Conservation (phyloP, 331 rosid species). For the Pyrus hybrid region DNA sequence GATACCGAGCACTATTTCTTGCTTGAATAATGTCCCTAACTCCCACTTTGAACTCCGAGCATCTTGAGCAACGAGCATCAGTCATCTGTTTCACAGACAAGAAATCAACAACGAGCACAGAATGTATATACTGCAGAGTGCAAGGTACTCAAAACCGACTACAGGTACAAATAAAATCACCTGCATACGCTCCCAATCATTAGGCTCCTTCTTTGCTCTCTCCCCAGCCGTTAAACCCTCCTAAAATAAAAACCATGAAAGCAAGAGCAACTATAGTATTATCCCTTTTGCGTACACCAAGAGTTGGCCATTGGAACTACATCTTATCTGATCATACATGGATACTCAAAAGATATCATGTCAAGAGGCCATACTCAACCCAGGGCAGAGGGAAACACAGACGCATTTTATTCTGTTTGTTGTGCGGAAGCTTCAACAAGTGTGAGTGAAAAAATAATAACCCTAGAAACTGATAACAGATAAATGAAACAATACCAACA, state of each 20-base stretch:
- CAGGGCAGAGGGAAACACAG: not conserved
- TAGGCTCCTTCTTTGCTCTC: constrained; percentile 60
- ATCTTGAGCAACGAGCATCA: no score
- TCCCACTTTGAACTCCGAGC: constrained; percentile 69
- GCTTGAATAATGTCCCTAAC: constrained; percentile 77
- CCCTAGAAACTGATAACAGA: no score
- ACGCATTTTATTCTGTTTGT: not conserved
- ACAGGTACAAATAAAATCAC: no score
- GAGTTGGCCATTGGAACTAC: not conserved
- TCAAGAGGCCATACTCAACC: not conserved
- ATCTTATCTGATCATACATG: not conserved
- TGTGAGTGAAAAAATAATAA: no score
- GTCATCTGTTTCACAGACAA: no score
- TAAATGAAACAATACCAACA: no score
- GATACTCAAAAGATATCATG: not conserved
- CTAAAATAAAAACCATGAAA: constrained; percentile 22
- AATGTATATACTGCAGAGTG: no score
- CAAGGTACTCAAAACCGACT: no score
- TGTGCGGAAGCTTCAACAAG: no score
- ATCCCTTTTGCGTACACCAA: not conserved
- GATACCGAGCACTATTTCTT: constrained; percentile 75
- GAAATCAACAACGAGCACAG: no score
- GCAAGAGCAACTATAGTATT: not conserved
- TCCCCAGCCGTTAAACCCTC: constrained; percentile 87
- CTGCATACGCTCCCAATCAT: no score